Conservation (phyloP, 805 yeast species). For the Candida dajiaensis region DNA sequence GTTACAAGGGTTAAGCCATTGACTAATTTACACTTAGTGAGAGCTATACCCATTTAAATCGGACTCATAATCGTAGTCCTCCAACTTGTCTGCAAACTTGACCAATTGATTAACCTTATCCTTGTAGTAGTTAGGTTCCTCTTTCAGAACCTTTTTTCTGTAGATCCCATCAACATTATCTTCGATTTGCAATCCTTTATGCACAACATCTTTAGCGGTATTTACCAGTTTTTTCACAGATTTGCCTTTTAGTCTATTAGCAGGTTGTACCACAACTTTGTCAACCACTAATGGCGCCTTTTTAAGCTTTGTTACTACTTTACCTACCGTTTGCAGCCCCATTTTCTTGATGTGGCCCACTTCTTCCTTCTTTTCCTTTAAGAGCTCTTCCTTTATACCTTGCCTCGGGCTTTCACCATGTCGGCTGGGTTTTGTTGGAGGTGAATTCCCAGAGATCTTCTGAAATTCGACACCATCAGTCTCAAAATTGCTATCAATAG, state of each 20-base stretch:
- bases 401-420: neutral
- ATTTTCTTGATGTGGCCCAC: conserved; percentile 5
- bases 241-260: neutral
- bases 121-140: neutral
- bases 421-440: conserved; percentile 14
- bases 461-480: conserved; percentile 1
- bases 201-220: neutral
- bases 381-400: neutral
- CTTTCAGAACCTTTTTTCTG: neutral
- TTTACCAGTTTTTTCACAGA: neutral
- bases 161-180: neutral
- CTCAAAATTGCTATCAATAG: conserved; percentile 1
- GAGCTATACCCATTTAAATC: neutral
- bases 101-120: neutral
- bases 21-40: neutral
- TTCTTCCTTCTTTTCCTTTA: conserved; percentile 1
- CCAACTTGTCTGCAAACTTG: neutral
- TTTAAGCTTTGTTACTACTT: conserved; percentile 2
- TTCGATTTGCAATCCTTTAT: neutral
- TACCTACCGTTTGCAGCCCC: neutral
- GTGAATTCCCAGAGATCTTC: conserved; percentile 16
- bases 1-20: no score
- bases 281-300: conserved; percentile 4
- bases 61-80: neutral
- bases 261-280: conserved; percentile 1